A percentile compares a stretch with the other conserved stretches of the same genome.
Conservation (phyloP, 208 protist genomes). For the Trypanosoma vivax region DNA sequence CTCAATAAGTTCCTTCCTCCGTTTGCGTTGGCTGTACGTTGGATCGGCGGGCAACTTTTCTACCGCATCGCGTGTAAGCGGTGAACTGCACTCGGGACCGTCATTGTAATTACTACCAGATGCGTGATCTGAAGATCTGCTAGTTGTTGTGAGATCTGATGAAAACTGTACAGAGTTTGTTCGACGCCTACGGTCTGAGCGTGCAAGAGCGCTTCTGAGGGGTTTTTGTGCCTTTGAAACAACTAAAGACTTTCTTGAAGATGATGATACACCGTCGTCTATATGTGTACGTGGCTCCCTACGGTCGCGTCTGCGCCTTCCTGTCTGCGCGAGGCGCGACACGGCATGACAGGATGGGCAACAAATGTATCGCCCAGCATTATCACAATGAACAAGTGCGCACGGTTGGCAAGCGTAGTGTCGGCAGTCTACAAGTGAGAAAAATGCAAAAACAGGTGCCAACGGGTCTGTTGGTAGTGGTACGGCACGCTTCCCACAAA, state of each 20-base stretch:
- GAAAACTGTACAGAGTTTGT: slow-evolving; percentile 62
- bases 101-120: neutral
- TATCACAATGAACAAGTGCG: slow-evolving; percentile 76
- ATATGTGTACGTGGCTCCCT: slow-evolving; percentile 32
- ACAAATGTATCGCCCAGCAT: slow-evolving; percentile 55
- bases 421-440: slow-evolving; percentile 84
- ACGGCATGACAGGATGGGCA: slow-evolving; percentile 71
- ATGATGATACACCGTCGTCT: slow-evolving; percentile 73
- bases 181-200: slow-evolving; percentile 22
- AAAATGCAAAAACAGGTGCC: slow-evolving; percentile 82
- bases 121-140: slow-evolving; percentile 1
- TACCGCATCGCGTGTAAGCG: slow-evolving; percentile 58
- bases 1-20: slow-evolving; percentile 11
- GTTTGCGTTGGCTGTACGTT: slow-evolving; percentile 13
- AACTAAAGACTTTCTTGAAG: slow-evolving; percentile 25
- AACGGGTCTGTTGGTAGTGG: slow-evolving; percentile 51
- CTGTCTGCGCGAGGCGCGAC: slow-evolving; percentile 73
- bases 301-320: slow-evolving; percentile 30
- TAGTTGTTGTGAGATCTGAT: slow-evolving; percentile 14
- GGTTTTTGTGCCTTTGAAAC: neutral
- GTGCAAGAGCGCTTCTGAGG: slow-evolving; percentile 36
- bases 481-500: slow-evolving; percentile 40
- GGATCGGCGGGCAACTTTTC: slow-evolving; percentile 49
- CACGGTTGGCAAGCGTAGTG: slow-evolving; percentile 89
- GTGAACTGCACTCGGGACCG: slow-evolving; percentile 14